Percentiles rank a stretch among this genome's conserved stretches.
Conservation (phyloP, 1,139 yeast species). For the Zygoascus hellenicus region DNA sequence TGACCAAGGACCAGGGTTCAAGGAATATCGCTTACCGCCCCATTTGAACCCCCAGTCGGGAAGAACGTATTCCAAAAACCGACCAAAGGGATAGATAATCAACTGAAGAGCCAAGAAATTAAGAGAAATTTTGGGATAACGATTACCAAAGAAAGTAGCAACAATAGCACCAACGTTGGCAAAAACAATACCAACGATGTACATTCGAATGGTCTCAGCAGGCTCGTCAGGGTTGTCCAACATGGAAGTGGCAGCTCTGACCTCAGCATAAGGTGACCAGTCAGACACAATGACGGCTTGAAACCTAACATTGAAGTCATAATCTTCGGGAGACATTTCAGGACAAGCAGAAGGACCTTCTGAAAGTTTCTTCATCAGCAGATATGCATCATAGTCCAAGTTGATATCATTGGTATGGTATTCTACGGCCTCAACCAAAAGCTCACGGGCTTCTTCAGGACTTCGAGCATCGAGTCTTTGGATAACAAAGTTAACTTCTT, state of each 20-base stretch:
- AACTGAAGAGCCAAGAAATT: slow-evolving; percentile 45
- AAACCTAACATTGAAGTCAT: slow-evolving; percentile 35
- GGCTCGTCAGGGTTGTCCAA: slow-evolving; percentile 40
- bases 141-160: slow-evolving; percentile 49
- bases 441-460: slow-evolving; percentile 37
- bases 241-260: slow-evolving; percentile 42
- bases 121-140: slow-evolving; percentile 45
- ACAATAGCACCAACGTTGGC: slow-evolving; percentile 42
- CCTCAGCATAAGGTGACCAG: slow-evolving; percentile 48
- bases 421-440: slow-evolving; percentile 37
- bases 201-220: slow-evolving; percentile 43
- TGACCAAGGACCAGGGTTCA: slow-evolving; percentile 63
- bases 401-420: slow-evolving; percentile 47
- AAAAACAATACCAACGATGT: slow-evolving; percentile 36
- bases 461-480: slow-evolving; percentile 34
- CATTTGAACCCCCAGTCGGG: slow-evolving; percentile 46
- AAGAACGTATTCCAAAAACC: slow-evolving; percentile 26
- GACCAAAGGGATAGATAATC: slow-evolving; percentile 20
- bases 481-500: slow-evolving; percentile 32
- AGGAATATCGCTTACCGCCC: slow-evolving; percentile 36
- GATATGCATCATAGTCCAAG: slow-evolving; percentile 26
- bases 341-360: slow-evolving; percentile 18
- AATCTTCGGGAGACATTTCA: slow-evolving; percentile 17
- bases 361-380: slow-evolving; percentile 27
- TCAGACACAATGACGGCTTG: slow-evolving; percentile 40